phyloP scores from a whole-genome alignment of 2,329 filamentous ascomycete species.

The Fusarium chaquense region DNA sequence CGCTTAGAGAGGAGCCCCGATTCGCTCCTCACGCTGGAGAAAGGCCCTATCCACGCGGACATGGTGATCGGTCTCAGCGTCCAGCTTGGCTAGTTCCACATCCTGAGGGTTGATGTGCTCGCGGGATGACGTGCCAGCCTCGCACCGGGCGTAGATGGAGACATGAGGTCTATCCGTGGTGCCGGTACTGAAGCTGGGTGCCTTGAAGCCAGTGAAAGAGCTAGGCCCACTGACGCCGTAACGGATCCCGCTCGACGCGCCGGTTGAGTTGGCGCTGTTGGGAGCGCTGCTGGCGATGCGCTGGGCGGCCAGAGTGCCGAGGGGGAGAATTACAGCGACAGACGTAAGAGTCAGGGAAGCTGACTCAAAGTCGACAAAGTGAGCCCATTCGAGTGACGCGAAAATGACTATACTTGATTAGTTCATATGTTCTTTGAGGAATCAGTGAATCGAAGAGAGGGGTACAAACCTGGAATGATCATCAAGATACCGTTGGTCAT shows the following conservation, averaged over 20 bases:
- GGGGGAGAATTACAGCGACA: slow-evolving; percentile 63
- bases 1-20: slow-evolving; percentile 32
- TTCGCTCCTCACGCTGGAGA: slow-evolving; percentile 50
- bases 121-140: slow-evolving; percentile 32
- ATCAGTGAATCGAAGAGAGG: not conserved
- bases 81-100: slow-evolving; percentile 51
- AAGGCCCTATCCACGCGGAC: slow-evolving; percentile 51
- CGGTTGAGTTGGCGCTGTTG: slow-evolving; percentile 38
- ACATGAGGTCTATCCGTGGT: slow-evolving; percentile 30
- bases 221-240: slow-evolving; percentile 30
- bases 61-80: slow-evolving; percentile 31
- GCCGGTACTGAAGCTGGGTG: slow-evolving; percentile 38
- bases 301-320: slow-evolving; percentile 65
- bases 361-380: slow-evolving; percentile 60
- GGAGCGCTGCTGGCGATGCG: slow-evolving; percentile 52
- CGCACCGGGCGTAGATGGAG: slow-evolving; percentile 46
- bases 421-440: not conserved
- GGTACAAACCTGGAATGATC: slow-evolving; percentile 63
- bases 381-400: slow-evolving; percentile 59
- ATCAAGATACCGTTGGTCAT: slow-evolving; percentile 69
- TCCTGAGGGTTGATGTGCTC: slow-evolving; percentile 47
- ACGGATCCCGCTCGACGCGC: slow-evolving; percentile 29
- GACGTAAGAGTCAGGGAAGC: slow-evolving; percentile 63
- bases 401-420: slow-evolving; percentile 60
- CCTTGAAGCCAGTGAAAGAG: slow-evolving; percentile 43